phyloP scores from a whole-genome alignment of 2,329 filamentous ascomycete genomes.

The Aspergillus sojae region DNA sequence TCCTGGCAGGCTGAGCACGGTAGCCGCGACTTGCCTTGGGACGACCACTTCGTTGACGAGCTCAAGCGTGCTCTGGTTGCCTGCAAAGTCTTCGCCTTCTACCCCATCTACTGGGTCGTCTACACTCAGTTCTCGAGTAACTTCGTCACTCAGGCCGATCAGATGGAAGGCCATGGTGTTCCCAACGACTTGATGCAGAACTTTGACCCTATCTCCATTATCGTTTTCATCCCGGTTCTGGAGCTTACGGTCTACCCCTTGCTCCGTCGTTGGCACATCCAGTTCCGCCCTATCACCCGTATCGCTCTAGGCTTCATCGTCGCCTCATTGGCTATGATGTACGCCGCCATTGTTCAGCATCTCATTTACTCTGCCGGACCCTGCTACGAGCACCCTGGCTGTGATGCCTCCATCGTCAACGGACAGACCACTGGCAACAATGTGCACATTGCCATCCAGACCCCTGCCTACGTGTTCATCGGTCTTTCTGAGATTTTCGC shows the following conservation, averaged over 20 bases:
- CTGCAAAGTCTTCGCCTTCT: slow-evolving; percentile 73
- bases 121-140: slow-evolving; percentile 71
- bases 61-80: slow-evolving; percentile 67
- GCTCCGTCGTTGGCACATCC: slow-evolving; percentile 64
- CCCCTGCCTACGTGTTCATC: slow-evolving; percentile 49
- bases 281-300: slow-evolving; percentile 75
- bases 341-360: slow-evolving; percentile 61
- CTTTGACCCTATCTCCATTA: slow-evolving; percentile 72
- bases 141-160: slow-evolving; percentile 66
- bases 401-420: slow-evolving; percentile 34
- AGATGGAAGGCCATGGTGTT: slow-evolving; percentile 67
- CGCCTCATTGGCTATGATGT: slow-evolving; percentile 64
- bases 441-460: slow-evolving; percentile 49
- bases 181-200: slow-evolving; percentile 80
- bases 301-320: slow-evolving; percentile 72
- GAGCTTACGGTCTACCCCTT: slow-evolving; percentile 71
- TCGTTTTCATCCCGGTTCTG: slow-evolving; percentile 73
- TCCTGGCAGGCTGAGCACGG: slow-evolving; percentile 61
- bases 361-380: slow-evolving; percentile 57
- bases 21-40: slow-evolving; percentile 56
- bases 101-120: slow-evolving; percentile 69
- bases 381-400: slow-evolving; percentile 51
- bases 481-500: slow-evolving; percentile 60
- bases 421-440: slow-evolving; percentile 41
- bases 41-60: slow-evolving; percentile 72